Base-by-base conservation (phyloP, 805 yeast species). In the Lachancea dasiensis region DNA sequence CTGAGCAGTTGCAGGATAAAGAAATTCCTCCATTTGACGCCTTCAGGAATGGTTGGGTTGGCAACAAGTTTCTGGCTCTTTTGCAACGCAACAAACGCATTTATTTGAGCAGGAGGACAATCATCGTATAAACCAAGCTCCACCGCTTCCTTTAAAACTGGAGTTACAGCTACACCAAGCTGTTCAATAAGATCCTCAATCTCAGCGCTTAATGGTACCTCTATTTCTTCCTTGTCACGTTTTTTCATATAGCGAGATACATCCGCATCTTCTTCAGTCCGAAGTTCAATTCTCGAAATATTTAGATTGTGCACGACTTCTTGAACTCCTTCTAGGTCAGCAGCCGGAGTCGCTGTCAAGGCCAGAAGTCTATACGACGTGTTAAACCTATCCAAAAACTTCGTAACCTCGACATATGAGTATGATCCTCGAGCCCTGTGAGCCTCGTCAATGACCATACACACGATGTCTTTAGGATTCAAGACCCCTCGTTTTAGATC, bases 321-420 rank as follows among this genome's bases (percentile, higher is more conserved):
- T 58, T 94, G 97, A 0, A 94, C 94, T 2, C 90, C 85, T 41
- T 84, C 95, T 1, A 86, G 72, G 42, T 81, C 81, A 0, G 95
- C 69, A 0, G 96, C 92, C 0, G 99, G 99, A 0, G 99, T 92
- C 1, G 99, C 99, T 0, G 97, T 87, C 45, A 92, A 65, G 0
- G 95, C 97, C 36, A 92, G 59, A 0, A 89, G 67, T 31, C 98
- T 67, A 48, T 78, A 81, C 2, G 85, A 75, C 1, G 75, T 69
- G 43, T 76, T 79, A 53, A 77, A 78, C 36, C 85, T 61, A 20
- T 72, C 70, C 9, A 84, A 57, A 49, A 75, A 79, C 45, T 75
- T 67, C 2, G 84, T 85, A n/a, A 90, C 89, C 39, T 83, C 81
- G 32, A 81, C 81, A 52, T 90, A 90, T 1, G 97, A 83, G 55